Evolutionary conservation across 306 rosid species (phyloP), one percentile per base, ranked within the genome.

Genomic region (Benincasa hispida): DNA sequence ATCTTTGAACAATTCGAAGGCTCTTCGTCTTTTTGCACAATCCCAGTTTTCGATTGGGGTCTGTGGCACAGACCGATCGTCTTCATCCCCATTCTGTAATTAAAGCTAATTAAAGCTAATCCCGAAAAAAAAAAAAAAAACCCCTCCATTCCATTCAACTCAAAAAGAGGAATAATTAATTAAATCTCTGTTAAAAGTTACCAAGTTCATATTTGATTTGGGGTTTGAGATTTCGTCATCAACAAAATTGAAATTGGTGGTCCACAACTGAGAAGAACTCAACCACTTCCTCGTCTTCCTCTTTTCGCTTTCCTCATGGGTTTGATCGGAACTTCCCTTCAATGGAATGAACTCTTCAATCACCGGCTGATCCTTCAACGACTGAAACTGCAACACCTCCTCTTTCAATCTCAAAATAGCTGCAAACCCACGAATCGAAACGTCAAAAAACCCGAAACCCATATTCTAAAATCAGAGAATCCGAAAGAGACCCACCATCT

Each of bases 191-290:
- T 35, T 5, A 67, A 30, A 9, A 15, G 21, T 79, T 74, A 86
- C 89, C 83, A 58, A 54, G 70, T 65, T 83, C 30, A 66, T 70
- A 48, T 65, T 75, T 50, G 83, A 81, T 50, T 59, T 80, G 13
- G 82, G 37, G 69, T 75, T 82, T 1, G 39, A 8, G 15, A 50
- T 28, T 28, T 51, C 41, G 3, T 45, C 22, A 15, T 70, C 76
- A 7, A 32, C 76, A 7, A 24, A 58, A 75, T 83, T 83, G 82
- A 61, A 50, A 58, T 81, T 80, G 19, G 87, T 8, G 82, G 63
- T 87, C 96, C 94, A 90, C 1, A 92, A 84, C 77, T 92, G 94
- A 77, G 85, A 89, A 35, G 98, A 89, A 79, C 82, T 80, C 83
- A 87, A 73, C 88, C 88, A 84, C 61, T 51, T 51, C 27, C 53